phyloP scores from a whole-genome alignment of 805 yeast species.

The Candida maesae region DNA sequence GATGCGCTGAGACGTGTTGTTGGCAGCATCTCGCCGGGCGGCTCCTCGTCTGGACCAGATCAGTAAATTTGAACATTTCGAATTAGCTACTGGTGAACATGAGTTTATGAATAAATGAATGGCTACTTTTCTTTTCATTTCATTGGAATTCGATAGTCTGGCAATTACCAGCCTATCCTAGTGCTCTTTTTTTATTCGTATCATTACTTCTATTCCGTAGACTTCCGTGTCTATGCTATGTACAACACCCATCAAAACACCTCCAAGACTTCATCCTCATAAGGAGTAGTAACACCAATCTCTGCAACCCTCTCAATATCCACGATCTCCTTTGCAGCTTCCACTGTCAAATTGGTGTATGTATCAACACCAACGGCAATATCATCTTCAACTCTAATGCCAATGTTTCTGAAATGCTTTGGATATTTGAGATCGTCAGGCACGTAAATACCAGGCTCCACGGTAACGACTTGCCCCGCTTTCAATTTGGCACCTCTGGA shows the following conservation, averaged over 20 bases:
- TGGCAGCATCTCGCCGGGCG: too few relatives aligned
- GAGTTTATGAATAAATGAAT: too few relatives aligned
- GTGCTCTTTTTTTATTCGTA: too few relatives aligned
- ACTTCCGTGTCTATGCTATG: too few relatives aligned
- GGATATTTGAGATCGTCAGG: slow-evolving; percentile 75
- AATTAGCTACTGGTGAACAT: too few relatives aligned
- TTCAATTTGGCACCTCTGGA: slow-evolving; percentile 52
- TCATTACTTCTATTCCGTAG: too few relatives aligned
- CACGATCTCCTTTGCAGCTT: slow-evolving; percentile 79
- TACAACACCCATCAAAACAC: slow-evolving; percentile 9
- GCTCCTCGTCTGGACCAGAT: too few relatives aligned
- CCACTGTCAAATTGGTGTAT: slow-evolving; percentile 64
- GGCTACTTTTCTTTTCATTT: too few relatives aligned
- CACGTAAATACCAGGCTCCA: slow-evolving; percentile 94
- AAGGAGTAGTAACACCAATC: slow-evolving; percentile 52
- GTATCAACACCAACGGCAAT: slow-evolving; percentile 68
- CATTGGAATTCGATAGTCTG: too few relatives aligned
- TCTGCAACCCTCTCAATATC: slow-evolving; percentile 73
- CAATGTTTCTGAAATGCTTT: slow-evolving; percentile 76
- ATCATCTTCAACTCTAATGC: slow-evolving; percentile 94
- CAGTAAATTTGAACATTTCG: too few relatives aligned
- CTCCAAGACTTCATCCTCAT: slow-evolving; percentile 39
- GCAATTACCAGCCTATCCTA: too few relatives aligned
- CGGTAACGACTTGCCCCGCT: slow-evolving; percentile 81
- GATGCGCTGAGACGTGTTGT: too few relatives aligned